Conservation (phyloP, 805 yeast species). For the Pichia exigua region DNA sequence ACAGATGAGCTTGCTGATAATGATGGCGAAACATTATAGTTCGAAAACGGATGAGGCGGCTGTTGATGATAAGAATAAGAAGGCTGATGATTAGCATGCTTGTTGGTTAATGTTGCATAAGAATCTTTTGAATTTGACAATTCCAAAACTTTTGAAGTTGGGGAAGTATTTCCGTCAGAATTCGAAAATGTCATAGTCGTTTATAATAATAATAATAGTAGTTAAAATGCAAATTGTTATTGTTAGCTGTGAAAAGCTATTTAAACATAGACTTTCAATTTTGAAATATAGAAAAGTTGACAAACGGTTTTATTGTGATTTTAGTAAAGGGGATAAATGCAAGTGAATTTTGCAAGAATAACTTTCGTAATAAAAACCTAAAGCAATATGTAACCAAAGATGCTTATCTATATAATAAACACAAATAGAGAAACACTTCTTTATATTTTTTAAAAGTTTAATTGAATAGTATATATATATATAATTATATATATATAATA, state of each 20-base stretch:
- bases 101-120: neutral
- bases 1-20: constrained; percentile 6
- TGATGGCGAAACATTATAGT: neutral
- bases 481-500: neutral
- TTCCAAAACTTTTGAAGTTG: neutral
- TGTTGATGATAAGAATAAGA: neutral
- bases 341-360: neutral
- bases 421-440: neutral
- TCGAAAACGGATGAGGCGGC: neutral
- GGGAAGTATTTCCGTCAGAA: neutral
- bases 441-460: neutral
- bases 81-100: neutral
- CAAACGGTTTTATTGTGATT: neutral
- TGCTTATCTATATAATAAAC: neutral
- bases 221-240: neutral
- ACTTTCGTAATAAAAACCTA: too few species aligned
- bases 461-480: neutral
- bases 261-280: too few species aligned
- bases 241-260: neutral
- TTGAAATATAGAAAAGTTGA: neutral
- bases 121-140: neutral
- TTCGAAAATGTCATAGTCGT: neutral
- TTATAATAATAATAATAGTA: neutral
- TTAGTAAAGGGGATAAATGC: neutral
- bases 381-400: neutral